Base-by-base conservation (phyloP, 2,329 filamentous ascomycete genomes). In the Ophiostoma himal-ulmi region DNA sequence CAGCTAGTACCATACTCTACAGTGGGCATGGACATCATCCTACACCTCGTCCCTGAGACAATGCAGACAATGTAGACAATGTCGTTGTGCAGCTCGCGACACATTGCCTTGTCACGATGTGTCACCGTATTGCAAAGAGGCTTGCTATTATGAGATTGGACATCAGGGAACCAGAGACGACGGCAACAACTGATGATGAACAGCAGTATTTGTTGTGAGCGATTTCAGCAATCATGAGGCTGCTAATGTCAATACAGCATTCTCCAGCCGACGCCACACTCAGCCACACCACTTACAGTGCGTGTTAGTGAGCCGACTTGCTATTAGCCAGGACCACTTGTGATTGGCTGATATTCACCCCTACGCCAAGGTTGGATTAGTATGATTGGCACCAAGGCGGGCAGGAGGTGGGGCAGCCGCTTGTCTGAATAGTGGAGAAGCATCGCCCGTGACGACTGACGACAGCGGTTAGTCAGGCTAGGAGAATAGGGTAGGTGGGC, bases 401-500 rank as follows among this genome's bases (percentile, higher is more conserved):
- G 67, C 10, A 39, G 13, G 20, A 69, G 54, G 70, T 71, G 70
- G 70, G 70, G 70, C 71, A 64, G 48, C 68, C 30, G 69, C 44
- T 48, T 17, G 48, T 26, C 65, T 36, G n/a, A 30, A 36, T 22
- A 37, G 69, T 70, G 65, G 70, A 70, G 68, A 48, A 57, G 60
- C 60, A 70, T 70, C 68, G 64, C 71, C 65, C 71, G 71, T 72
- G 71, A 70, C 71, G 71, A 70, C 71, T 57, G 52, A 70, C 44
- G 62, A 36, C 26, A 39, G 62, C 62, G 34, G 52, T 26, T 57
- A 57, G 52, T 57, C n/a, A 26, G 22, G 52, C 26, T 57, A 57
- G 52, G 1, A 26, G 52, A 22, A 57, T 57, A 57, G 52, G 52
- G 52, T 57, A 57, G 52, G 52, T 57, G 52, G 52, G 52, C 52